Evolutionary conservation across 176 grass and related monocot genomes (phyloP).

Genomic region (Raddia guianensis): DNA sequence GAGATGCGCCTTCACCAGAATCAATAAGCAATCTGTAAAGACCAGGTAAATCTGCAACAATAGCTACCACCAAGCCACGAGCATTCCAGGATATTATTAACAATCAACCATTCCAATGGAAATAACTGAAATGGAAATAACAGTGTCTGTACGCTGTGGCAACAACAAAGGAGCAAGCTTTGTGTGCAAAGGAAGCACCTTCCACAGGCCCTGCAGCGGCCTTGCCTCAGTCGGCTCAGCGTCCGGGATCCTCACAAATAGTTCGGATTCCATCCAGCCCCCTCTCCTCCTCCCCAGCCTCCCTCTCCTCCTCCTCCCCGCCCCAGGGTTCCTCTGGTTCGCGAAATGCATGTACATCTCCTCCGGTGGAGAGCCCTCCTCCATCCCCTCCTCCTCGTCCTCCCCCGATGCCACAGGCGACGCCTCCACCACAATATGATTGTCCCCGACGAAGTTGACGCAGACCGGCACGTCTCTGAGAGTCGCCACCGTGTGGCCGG

Average conservation of each 20-base stretch:
- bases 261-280: slow-evolving; percentile 42
- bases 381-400: slow-evolving; percentile 38
- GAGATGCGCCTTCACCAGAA: background rate
- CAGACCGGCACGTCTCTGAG: slow-evolving; percentile 44
- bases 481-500: slow-evolving; percentile 52
- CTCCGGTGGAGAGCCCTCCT: slow-evolving; percentile 57
- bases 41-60: background rate
- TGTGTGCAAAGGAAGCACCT: slow-evolving; percentile 54
- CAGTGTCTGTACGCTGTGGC: background rate
- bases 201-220: slow-evolving; percentile 71
- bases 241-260: slow-evolving; percentile 61
- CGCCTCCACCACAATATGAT: slow-evolving; percentile 61
- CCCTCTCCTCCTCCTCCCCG: slow-evolving; percentile 49
- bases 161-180: slow-evolving; percentile 16
- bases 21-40: background rate
- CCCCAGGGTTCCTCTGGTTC: slow-evolving; percentile 54
- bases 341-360: slow-evolving; percentile 73
- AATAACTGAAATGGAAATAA: slow-evolving; percentile 8
- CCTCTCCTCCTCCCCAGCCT: slow-evolving; percentile 45
- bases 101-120: slow-evolving; percentile 18
- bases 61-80: background rate
- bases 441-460: slow-evolving; percentile 63
- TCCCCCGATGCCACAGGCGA: background rate
- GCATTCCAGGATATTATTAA: background rate
- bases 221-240: slow-evolving; percentile 45